Conservation (phyloP, 2,329 filamentous ascomycete genomes). For the Myriosclerotinia scirpicola region DNA sequence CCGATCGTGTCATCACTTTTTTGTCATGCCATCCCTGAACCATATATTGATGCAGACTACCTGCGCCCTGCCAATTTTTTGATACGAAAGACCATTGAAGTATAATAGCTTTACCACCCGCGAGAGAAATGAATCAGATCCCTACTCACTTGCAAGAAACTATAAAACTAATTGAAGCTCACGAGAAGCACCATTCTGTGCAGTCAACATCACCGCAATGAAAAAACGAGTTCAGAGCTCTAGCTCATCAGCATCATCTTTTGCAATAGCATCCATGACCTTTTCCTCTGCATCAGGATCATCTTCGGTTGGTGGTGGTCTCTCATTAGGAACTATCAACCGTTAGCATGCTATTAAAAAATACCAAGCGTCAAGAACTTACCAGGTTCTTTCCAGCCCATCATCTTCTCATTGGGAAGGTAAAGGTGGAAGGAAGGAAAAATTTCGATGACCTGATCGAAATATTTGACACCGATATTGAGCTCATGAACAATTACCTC, state of each 20-base stretch:
- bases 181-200: not conserved
- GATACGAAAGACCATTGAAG: not conserved
- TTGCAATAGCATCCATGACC: slow-evolving; percentile 26
- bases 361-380: slow-evolving; percentile 6
- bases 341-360: slow-evolving; percentile 15
- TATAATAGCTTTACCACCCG: not conserved
- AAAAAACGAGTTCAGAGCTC: not conserved
- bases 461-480: slow-evolving; percentile 61
- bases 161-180: not conserved
- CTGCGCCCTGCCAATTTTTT: not conserved
- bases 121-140: not conserved
- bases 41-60: not conserved
- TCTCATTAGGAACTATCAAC: slow-evolving; percentile 33
- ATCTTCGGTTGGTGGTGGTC: slow-evolving; percentile 38
- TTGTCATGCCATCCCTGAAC: not conserved
- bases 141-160: not conserved
- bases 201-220: not conserved
- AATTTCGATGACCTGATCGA: slow-evolving; percentile 57
- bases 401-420: slow-evolving; percentile 69
- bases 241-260: slow-evolving; percentile 22
- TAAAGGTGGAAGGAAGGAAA: slow-evolving; percentile 64
- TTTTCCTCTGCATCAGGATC: slow-evolving; percentile 37
- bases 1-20: not conserved
- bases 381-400: slow-evolving; percentile 60
- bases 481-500: slow-evolving; percentile 56